A percentile compares a stretch with the other conserved stretches of the same genome.
These are phyloP conservation scores for Morella rubra DNA, from an alignment of 306 rosid genomes.

Conservation along the genomic window DNA sequence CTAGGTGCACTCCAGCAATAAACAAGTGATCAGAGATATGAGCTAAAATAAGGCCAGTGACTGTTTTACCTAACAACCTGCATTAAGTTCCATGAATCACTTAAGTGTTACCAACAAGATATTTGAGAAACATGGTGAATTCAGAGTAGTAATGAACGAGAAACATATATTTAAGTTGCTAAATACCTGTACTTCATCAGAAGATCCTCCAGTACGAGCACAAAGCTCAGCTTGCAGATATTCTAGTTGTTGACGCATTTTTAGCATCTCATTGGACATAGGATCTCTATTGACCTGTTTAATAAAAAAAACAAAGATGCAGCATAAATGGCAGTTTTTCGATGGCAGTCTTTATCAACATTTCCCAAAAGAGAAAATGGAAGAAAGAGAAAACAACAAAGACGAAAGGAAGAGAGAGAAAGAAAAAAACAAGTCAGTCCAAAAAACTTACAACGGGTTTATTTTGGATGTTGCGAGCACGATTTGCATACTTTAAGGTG, in stretches of 20 bases:
- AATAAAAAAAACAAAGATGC: constrained; percentile 24
- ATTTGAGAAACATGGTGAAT: neutral
- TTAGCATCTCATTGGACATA: constrained; percentile 93
- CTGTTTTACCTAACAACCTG: constrained; percentile 19
- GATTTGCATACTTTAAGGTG: constrained; percentile 98
- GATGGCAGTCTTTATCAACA: constrained; percentile 26
- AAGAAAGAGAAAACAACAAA: neutral
- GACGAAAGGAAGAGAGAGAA: constrained; percentile 9
- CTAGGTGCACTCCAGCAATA: constrained; percentile 14
- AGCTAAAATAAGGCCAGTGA: constrained; percentile 6
- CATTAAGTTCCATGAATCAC: constrained; percentile 21
- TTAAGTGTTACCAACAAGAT: neutral
- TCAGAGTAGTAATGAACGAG: constrained; percentile 1
- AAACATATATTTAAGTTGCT: constrained; percentile 1
- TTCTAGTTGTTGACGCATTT: constrained; percentile 97
- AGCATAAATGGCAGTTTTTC: constrained; percentile 10
- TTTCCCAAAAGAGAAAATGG: constrained; percentile 2
- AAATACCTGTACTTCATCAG: constrained; percentile 91
- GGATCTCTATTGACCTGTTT: constrained; percentile 94
- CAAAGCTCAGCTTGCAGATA: constrained; percentile 97
- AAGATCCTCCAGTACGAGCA: constrained; percentile 87
- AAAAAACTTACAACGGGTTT: constrained; percentile 87
- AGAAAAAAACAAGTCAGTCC: neutral
- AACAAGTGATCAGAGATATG: constrained; percentile 4
- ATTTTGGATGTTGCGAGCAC: constrained; percentile 96